phyloP scores from a whole-genome alignment of 2,329 filamentous ascomycete genomes.

The Fusarium pseudograminearum region DNA sequence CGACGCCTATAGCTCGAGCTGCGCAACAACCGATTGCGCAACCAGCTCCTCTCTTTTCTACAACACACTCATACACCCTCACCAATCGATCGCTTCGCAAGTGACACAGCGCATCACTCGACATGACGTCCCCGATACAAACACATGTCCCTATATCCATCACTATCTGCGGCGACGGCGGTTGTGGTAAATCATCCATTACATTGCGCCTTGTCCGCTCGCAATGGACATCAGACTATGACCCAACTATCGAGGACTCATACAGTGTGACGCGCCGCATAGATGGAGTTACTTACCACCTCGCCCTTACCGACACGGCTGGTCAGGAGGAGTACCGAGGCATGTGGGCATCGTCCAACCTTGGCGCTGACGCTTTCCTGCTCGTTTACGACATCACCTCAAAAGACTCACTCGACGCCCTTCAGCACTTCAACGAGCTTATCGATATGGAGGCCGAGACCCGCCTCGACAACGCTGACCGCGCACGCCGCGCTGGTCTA shows the following conservation, averaged over 20 bases:
- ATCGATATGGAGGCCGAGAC: slow-evolving; percentile 86
- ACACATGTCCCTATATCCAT: slow-evolving; percentile 73
- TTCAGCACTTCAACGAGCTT: slow-evolving; percentile 84
- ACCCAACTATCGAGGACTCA: slow-evolving; percentile 85
- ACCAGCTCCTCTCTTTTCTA: slow-evolving; percentile 1
- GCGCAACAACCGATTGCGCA: background rate
- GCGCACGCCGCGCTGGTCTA: slow-evolving; percentile 60
- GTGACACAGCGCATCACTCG: background rate
- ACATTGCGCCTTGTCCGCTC: slow-evolving; percentile 84
- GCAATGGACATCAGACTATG: slow-evolving; percentile 87
- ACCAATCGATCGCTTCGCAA: background rate
- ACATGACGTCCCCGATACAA: slow-evolving; percentile 42
- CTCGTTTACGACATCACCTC: slow-evolving; percentile 90
- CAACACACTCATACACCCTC: background rate
- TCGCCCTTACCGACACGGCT: slow-evolving; percentile 84
- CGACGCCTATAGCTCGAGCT: slow-evolving; percentile 24
- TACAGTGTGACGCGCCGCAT: slow-evolving; percentile 85
- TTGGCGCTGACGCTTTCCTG: slow-evolving; percentile 84
- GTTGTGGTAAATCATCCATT: slow-evolving; percentile 87
- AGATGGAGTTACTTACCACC: slow-evolving; percentile 83
- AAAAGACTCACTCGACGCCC: slow-evolving; percentile 73
- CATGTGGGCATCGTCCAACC: slow-evolving; percentile 84
- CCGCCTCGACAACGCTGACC: slow-evolving; percentile 70
- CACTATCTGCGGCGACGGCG: slow-evolving; percentile 88
- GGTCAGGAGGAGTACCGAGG: slow-evolving; percentile 92